phyloP scores from a whole-genome alignment of 768 basidiomycete species.

The Pulveroboletus sp. region DNA sequence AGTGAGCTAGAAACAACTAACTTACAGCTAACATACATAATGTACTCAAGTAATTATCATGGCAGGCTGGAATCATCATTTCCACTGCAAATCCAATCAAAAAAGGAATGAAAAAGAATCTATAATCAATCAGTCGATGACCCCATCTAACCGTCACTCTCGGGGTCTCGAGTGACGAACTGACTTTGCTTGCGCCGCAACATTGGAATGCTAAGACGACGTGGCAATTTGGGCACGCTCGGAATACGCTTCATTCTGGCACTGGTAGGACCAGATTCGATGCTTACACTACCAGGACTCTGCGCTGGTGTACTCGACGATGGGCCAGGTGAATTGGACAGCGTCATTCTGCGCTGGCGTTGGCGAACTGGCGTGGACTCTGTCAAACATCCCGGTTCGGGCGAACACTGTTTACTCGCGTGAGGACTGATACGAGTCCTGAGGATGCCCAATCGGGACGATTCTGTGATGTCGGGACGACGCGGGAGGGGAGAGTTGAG shows the following conservation, averaged over 20 bases:
- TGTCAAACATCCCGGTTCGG: background rate
- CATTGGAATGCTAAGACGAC: constrained; percentile 26
- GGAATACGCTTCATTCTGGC: constrained; percentile 11
- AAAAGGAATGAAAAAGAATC: background rate
- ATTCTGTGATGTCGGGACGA: constrained; percentile 4
- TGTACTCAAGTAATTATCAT: background rate
- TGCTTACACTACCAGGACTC: background rate
- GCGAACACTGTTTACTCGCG: constrained; percentile 4
- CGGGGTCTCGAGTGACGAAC: background rate
- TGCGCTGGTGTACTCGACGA: background rate
- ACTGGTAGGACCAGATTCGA: background rate
- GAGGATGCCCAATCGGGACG: constrained; percentile 13
- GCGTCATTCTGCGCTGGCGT: constrained; percentile 19
- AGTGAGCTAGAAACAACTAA: too few species aligned
- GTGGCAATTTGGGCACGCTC: constrained; percentile 24
- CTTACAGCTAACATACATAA: background rate
- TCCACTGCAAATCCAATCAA: background rate
- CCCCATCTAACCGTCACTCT: background rate
- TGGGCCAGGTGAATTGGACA: constrained; percentile 13
- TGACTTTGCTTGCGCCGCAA: constrained; percentile 27
- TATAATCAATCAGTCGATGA: background rate
- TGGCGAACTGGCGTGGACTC: background rate
- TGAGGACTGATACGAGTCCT: constrained; percentile 9
- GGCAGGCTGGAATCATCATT: background rate
- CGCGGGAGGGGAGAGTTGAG: background rate